These are phyloP conservation scores for Phylloboletellus chloephorus DNA, from an alignment of 1,284 basidiomycete genomes.

Conservation along the genomic window DNA sequence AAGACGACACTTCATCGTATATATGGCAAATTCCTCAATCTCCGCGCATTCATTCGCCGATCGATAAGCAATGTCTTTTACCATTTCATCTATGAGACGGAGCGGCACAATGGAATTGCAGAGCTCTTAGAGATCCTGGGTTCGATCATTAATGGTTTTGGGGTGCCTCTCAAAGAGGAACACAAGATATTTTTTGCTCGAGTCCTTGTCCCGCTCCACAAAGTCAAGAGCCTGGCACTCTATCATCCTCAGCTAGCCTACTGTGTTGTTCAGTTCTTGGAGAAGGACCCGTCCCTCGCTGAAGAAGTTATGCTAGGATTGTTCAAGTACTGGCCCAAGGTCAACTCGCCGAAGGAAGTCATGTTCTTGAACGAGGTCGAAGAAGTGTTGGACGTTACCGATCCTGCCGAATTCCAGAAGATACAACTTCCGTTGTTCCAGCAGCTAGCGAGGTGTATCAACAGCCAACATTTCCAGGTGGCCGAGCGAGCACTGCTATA, in stretches of 20 bases:
- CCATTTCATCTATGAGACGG: slow-evolving; percentile 98
- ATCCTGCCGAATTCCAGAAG: slow-evolving; percentile 95
- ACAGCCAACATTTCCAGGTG: slow-evolving; percentile 99
- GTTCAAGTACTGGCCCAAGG: slow-evolving; percentile 98
- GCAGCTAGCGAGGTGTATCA: slow-evolving; percentile 95
- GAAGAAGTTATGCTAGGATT: slow-evolving; percentile 96
- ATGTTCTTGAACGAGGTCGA: slow-evolving; percentile 99
- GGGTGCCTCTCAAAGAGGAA: slow-evolving; percentile 96
- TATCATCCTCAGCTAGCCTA: slow-evolving; percentile 99
- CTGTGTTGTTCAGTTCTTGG: slow-evolving; percentile 98
- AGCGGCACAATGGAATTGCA: slow-evolving; percentile 98
- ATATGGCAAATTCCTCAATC: slow-evolving; percentile 98
- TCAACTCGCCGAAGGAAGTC: slow-evolving; percentile 99
- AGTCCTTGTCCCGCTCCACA: slow-evolving; percentile 95
- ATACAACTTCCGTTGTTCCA: slow-evolving; percentile 92
- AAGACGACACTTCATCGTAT: slow-evolving; percentile 99
- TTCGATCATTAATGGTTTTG: slow-evolving; percentile 99
- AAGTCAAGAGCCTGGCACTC: slow-evolving; percentile 93
- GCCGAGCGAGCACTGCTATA: slow-evolving; percentile 91
- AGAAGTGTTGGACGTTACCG: slow-evolving; percentile 98
- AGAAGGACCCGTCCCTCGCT: slow-evolving; percentile 91
- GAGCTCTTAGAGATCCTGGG: slow-evolving; percentile 98
- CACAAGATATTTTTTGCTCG: slow-evolving; percentile 98
- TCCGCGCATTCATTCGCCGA: slow-evolving; percentile 96
- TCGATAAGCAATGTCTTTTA: slow-evolving; percentile 99